A percentile compares a stretch with the other conserved stretches of the same genome.
Conservation (phyloP, 1,139 yeast species). For the Kurtzmaniella quercitrusa region DNA sequence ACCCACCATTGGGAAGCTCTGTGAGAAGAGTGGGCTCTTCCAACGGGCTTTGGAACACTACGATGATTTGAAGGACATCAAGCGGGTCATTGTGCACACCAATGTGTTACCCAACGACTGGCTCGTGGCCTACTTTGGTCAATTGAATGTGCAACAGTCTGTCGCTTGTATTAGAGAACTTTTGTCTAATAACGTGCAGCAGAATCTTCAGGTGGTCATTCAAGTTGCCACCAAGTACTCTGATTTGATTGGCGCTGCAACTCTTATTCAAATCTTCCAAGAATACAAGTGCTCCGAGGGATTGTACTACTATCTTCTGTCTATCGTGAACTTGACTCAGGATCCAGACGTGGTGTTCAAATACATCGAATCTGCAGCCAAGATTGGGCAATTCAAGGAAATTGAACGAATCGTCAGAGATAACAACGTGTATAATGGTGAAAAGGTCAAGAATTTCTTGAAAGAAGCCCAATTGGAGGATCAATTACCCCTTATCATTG, state of each 20-base stretch:
- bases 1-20: slow-evolving; percentile 83
- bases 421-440: slow-evolving; percentile 92
- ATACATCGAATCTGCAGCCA: slow-evolving; percentile 92
- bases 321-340: slow-evolving; percentile 88
- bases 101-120: slow-evolving; percentile 86
- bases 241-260: slow-evolving; percentile 83
- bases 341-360: slow-evolving; percentile 95
- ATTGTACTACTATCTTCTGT: slow-evolving; percentile 85
- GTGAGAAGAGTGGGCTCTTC: slow-evolving; percentile 90
- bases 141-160: slow-evolving; percentile 90
- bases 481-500: slow-evolving; percentile 93
- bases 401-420: slow-evolving; percentile 94
- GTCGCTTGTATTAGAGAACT: slow-evolving; percentile 84
- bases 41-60: slow-evolving; percentile 96
- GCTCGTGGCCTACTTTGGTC: slow-evolving; percentile 90
- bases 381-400: slow-evolving; percentile 85
- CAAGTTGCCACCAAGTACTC: slow-evolving; percentile 97
- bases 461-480: slow-evolving; percentile 93
- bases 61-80: slow-evolving; percentile 90
- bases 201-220: slow-evolving; percentile 86
- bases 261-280: slow-evolving; percentile 85
- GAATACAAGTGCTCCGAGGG: slow-evolving; percentile 92
- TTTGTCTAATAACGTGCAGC: slow-evolving; percentile 75
- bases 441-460: slow-evolving; percentile 92
- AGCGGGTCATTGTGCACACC: slow-evolving; percentile 89